Percentiles rank a stretch among this genome's conserved stretches.
These are phyloP conservation scores for Serendipita indica DNA, from an alignment of 768 basidiomycete genomes.

Conservation along the genomic window DNA sequence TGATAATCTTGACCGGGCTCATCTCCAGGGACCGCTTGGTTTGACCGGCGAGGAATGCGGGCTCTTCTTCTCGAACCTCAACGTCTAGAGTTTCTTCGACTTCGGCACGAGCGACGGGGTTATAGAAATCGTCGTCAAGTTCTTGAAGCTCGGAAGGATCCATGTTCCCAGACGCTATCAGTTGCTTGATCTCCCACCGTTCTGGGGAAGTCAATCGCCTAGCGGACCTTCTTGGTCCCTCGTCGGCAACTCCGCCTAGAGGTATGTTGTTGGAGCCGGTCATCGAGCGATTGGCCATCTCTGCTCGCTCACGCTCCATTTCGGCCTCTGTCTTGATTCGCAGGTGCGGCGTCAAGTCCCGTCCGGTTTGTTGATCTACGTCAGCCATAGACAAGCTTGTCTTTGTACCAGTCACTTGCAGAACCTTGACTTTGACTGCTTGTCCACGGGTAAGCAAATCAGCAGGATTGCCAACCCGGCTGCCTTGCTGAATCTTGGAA, in stretches of 20 bases:
- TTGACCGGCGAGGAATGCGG: conserved; percentile 89
- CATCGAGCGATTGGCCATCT: conserved; percentile 42
- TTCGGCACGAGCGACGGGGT: conserved; percentile 64
- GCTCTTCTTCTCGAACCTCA: conserved; percentile 93
- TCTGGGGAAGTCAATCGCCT: conserved; percentile 91
- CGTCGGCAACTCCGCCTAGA: conserved; percentile 35
- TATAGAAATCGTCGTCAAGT: conserved; percentile 69
- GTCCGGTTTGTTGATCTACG: conserved; percentile 80
- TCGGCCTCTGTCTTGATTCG: conserved; percentile 91
- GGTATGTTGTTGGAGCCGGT: conserved; percentile 84
- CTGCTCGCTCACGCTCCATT: conserved; percentile 60
- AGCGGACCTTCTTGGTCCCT: conserved; percentile 53
- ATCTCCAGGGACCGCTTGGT: conserved; percentile 91
- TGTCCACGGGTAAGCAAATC: conserved; percentile 80
- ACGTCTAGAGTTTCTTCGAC: conserved; percentile 96
- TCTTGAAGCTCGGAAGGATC: conserved; percentile 90
- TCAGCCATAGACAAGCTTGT: conserved; percentile 94
- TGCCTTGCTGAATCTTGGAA: conserved; percentile 75
- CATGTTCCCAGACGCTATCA: conserved; percentile 88
- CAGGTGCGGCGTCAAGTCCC: conserved; percentile 87
- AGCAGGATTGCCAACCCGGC: conserved; percentile 70
- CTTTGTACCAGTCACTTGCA: conserved; percentile 74
- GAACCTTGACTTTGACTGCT: conserved; percentile 86
- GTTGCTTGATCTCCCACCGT: conserved; percentile 98
- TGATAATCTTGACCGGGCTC: conserved; percentile 95